These are phyloP conservation scores for Malus hybrid DNA, from an alignment of 331 rosid species.

Conservation along the genomic window DNA sequence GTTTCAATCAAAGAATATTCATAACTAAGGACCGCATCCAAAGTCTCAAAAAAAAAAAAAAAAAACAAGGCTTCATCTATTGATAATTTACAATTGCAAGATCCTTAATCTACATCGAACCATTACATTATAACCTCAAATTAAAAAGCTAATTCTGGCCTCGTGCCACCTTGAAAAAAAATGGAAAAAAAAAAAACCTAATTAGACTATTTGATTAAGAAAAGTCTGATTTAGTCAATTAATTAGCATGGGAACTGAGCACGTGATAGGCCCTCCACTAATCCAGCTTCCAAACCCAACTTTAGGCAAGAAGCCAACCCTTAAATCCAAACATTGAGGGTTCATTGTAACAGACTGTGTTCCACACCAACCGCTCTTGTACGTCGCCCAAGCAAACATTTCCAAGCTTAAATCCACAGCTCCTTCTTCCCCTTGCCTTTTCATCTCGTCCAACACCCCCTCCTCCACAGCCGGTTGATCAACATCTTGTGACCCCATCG, in stretches of 20 bases:
- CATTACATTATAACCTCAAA: neutral
- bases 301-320: slow-evolving; percentile 1
- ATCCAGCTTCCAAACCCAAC: neutral
- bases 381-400: neutral
- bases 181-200: neutral
- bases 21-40: no score
- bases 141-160: neutral
- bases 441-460: neutral
- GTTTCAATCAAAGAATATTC: no score
- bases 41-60: no score
- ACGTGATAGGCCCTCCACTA: neutral
- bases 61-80: no score
- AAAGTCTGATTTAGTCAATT: neutral
- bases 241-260: neutral
- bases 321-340: neutral
- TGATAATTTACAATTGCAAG: neutral
- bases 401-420: neutral
- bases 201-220: neutral
- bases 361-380: neutral
- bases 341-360: neutral
- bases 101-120: neutral
- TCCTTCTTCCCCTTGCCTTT: neutral
- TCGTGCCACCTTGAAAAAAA: no score
- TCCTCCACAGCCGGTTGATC: neutral
- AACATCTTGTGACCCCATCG: neutral